A percentile compares a stretch with the other conserved stretches of the same genome.
These are phyloP conservation scores for Monascus purpureus DNA, from an alignment of 495 filamentous ascomycete genomes.

Conservation along the genomic window DNA sequence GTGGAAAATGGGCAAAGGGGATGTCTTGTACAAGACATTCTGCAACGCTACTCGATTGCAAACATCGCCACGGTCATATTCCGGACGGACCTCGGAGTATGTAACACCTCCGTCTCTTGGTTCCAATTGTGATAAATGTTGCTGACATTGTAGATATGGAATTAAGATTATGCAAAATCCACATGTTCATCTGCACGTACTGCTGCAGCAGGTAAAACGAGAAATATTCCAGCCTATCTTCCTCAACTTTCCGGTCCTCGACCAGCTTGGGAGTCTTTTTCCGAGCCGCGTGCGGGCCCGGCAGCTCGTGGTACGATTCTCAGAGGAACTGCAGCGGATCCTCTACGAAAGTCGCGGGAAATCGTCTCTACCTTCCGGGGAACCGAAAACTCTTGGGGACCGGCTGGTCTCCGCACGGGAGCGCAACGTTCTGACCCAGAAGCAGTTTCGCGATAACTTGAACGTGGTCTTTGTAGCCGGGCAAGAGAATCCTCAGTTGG, in stretches of 20 bases:
- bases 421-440: slow-evolving; percentile 4
- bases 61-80: no score
- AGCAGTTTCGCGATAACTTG: slow-evolving; percentile 20
- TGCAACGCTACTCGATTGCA: slow-evolving; percentile 9
- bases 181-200: no score
- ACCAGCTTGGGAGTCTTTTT: slow-evolving; percentile 9
- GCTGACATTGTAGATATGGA: no score
- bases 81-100: no score
- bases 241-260: slow-evolving; percentile 22
- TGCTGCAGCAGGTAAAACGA: no score
- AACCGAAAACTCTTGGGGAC: slow-evolving; percentile 1
- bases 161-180: no score
- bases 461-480: slow-evolving; percentile 20
- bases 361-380: slow-evolving; percentile 1
- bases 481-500: slow-evolving; percentile 25
- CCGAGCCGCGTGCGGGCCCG: slow-evolving; percentile 7
- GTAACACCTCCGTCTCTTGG: no score
- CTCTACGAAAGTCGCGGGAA: background rate
- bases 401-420: slow-evolving; percentile 2
- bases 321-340: slow-evolving; percentile 1
- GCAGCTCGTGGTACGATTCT: slow-evolving; percentile 3
- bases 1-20: background rate
- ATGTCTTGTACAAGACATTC: slow-evolving; percentile 2
- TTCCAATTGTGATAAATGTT: no score
- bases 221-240: slow-evolving; percentile 27